phyloP scores from a whole-genome alignment of 139 green algal genomes.

The Ostreobium quekettii region DNA sequence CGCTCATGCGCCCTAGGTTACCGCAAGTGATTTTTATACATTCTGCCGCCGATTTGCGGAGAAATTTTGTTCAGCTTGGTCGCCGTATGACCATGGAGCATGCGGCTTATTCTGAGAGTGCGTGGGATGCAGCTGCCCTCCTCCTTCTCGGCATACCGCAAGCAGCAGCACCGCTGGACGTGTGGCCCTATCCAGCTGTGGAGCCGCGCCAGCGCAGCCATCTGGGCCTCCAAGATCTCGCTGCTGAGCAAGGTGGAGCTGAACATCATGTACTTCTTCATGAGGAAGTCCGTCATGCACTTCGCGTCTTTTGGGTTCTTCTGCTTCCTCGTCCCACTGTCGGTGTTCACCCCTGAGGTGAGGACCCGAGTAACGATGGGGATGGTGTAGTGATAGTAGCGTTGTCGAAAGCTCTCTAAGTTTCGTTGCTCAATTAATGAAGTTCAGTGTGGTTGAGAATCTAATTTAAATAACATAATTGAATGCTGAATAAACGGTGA shows the following conservation, averaged over 20 bases:
- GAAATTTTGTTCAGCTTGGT: too few species aligned
- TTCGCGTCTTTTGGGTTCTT: slow-evolving; percentile 74
- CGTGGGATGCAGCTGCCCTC: slow-evolving; percentile 85
- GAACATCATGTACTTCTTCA: slow-evolving; percentile 67
- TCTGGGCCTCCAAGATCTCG: slow-evolving; percentile 55
- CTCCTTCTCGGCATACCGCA: slow-evolving; percentile 86
- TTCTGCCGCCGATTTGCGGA: too few species aligned
- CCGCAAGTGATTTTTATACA: too few species aligned
- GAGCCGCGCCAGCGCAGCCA: slow-evolving; percentile 38
- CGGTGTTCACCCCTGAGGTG: slow-evolving; percentile 51
- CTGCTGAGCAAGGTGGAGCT: slow-evolving; percentile 63
- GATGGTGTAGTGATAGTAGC: slow-evolving; percentile 12
- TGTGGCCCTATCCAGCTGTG: slow-evolving; percentile 76
- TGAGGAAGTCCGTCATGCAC: slow-evolving; percentile 68
- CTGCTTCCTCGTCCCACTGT: slow-evolving; percentile 66
- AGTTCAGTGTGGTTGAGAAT: too few species aligned
- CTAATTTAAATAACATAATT: too few species aligned
- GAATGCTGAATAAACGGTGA: too few species aligned
- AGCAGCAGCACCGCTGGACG: slow-evolving; percentile 95
- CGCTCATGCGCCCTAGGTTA: too few species aligned
- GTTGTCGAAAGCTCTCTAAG: too few species aligned
- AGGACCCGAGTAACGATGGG: not conserved
- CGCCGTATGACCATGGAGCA: too few species aligned
- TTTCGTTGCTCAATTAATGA: too few species aligned
- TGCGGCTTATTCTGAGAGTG: too few species aligned